Evolutionary conservation across 1,139 yeast species (phyloP), one percentile per base, ranked within the genome.

Genomic region (Casaregolazyma suthepensis): DNA sequence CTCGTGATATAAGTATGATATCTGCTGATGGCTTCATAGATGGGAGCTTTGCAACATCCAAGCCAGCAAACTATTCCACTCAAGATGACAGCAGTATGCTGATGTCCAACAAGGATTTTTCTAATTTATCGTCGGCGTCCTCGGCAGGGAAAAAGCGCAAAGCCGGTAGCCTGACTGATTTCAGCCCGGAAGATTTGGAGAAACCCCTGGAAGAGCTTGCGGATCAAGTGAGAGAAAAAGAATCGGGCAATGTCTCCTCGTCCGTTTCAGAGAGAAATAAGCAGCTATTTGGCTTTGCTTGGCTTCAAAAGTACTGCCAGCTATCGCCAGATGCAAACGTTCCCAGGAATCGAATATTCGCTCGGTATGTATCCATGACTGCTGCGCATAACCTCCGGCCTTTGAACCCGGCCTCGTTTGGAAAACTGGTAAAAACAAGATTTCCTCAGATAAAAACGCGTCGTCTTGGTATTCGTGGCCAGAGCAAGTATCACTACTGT

Each of bases 401-500:
- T 1, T 71, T 90, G 53, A 83, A 89, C 26, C 95, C 95, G 15
- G 96, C 96, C 0, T 83, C 91, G 12, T 83, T 90, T 67, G 97
- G 97, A 17, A 88, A 88, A 65, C 73, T 90, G 47, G 91, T 90
- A 12, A 78, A 87, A 57, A 75, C 85, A 7, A 72, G 85, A 13
- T 89, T 81, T 63, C 96, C 96, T 1, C 76, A 76, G 54, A 74
- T 89, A 59, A 84, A 87, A 35, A 87, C 96, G 0, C 78, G 97
- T 61, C 77, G 98, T 57, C 74, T 90, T 56, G 98, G 97, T 12
- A 84, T 85, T 71, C 76, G 96, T 52, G 96, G 96, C 7, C 91
- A 87, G 65, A 84, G 93, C 19, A 87, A 88, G 64, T 90, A 91
- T 67, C 96, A 90, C 66, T 91, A 90, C 67, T 88, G 96, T 71